These are phyloP conservation scores for Eucalyptus regnans DNA, from an alignment of 345 rosid genomes.

Conservation along the genomic window DNA sequence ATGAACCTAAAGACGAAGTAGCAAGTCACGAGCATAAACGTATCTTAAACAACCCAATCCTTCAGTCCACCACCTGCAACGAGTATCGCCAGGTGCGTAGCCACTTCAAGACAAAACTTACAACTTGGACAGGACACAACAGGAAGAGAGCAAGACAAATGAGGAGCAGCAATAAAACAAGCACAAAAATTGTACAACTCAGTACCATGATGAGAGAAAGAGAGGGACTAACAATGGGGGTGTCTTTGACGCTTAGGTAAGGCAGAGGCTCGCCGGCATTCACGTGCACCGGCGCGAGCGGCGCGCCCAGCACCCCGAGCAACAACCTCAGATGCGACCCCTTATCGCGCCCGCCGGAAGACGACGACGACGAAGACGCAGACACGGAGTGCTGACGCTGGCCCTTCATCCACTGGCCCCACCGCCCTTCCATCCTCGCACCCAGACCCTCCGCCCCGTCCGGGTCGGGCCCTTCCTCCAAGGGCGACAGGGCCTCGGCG, in stretches of 20 bases:
- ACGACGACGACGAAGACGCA: slow-evolving; percentile 1
- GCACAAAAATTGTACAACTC: not conserved
- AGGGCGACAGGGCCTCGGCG: slow-evolving; percentile 19
- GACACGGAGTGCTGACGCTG: not conserved
- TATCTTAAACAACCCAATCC: not conserved
- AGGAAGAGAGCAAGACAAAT: not conserved
- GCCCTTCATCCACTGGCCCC: slow-evolving; percentile 33
- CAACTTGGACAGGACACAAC: not conserved
- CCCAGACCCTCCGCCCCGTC: slow-evolving; percentile 4
- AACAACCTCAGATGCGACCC: slow-evolving; percentile 26
- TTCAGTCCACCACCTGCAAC: not conserved
- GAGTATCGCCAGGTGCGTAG: not conserved
- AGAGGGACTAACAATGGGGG: slow-evolving; percentile 18
- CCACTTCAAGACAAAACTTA: not conserved
- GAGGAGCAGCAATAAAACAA: not conserved
- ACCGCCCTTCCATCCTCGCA: slow-evolving; percentile 10
- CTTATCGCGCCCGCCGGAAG: not conserved
- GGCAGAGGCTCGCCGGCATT: slow-evolving; percentile 16
- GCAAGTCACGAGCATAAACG: not conserved
- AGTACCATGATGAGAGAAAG: not conserved
- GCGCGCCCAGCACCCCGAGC: slow-evolving; percentile 28
- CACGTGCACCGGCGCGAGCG: slow-evolving; percentile 32
- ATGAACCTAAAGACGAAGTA: not conserved
- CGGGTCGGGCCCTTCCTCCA: slow-evolving; percentile 30
- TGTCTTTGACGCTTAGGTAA: slow-evolving; percentile 27